A percentile compares a stretch with the other conserved stretches of the same genome.
phyloP scores from a whole-genome alignment of 1,284 basidiomycete species.

The Irpex sp. region DNA sequence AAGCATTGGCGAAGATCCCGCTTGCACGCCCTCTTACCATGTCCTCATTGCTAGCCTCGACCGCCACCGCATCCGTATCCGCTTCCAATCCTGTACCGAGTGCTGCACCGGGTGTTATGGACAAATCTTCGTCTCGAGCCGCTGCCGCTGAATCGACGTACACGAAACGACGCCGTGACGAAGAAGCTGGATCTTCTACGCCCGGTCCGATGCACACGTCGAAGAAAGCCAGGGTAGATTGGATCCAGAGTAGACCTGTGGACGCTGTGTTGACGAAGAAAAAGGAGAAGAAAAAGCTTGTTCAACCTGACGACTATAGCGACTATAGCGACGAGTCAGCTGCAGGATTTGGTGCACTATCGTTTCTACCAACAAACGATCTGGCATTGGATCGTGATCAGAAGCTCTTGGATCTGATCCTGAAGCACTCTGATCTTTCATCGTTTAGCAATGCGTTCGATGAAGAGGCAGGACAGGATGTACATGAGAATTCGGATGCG shows the following conservation, averaged over 20 bases:
- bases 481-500: no score
- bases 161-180: constrained; percentile 59
- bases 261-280: constrained; percentile 52
- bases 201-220: constrained; percentile 43
- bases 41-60: constrained; percentile 5
- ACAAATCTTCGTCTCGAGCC: constrained; percentile 22
- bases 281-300: constrained; percentile 10
- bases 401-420: no score
- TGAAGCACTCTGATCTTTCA: no score
- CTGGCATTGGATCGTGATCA: no score
- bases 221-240: constrained; percentile 67
- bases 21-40: constrained; percentile 10
- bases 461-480: no score
- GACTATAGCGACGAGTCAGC: no score
- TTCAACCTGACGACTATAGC: no score
- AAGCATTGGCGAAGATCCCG: constrained; percentile 15
- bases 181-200: constrained; percentile 35
- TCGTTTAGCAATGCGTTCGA: no score
- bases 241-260: constrained; percentile 45
- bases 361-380: no score
- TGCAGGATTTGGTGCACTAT: no score
- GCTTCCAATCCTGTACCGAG: constrained; percentile 28
- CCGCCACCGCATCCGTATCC: constrained; percentile 8
- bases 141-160: constrained; percentile 24
- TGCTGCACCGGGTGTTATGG: constrained; percentile 17